phyloP scores from a whole-genome alignment of 176 grass and related monocot genomes.

The bread wheat (Triticum aestivum) region DNA sequence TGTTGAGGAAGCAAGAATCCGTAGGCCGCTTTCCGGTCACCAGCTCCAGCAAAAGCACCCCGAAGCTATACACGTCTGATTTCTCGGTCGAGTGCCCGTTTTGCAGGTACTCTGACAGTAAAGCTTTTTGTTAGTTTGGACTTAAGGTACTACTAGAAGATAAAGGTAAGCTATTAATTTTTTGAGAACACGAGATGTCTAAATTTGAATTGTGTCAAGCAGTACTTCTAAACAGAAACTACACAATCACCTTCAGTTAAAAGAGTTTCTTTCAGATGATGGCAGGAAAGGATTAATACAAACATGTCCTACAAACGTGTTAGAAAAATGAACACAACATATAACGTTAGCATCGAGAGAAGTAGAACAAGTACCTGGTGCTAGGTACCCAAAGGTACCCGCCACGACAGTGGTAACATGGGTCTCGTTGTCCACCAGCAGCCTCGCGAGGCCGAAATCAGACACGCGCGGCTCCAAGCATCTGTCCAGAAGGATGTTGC shows the following conservation, averaged over 20 bases:
- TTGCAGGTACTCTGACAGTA: constrained; percentile 78
- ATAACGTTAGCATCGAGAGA: too few relatives aligned
- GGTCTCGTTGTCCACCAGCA: constrained; percentile 67
- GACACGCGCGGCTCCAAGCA: constrained; percentile 83
- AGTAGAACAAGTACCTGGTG: constrained; percentile 56
- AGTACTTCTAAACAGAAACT: too few relatives aligned
- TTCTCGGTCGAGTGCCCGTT: constrained; percentile 84
- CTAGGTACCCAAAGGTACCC: constrained; percentile 85
- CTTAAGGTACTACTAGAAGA: too few relatives aligned
- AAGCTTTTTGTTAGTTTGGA: background rate
- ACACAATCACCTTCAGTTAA: too few relatives aligned
- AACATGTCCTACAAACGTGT: too few relatives aligned
- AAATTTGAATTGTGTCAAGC: too few relatives aligned
- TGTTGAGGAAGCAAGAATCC: constrained; percentile 74
- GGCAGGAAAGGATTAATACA: too few relatives aligned
- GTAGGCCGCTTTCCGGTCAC: constrained; percentile 93
- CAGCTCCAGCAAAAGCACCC: constrained; percentile 82
- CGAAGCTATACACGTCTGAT: constrained; percentile 91
- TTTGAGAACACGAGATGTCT: too few relatives aligned
- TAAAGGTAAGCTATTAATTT: too few relatives aligned
- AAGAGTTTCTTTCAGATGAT: too few relatives aligned
- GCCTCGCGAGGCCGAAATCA: constrained; percentile 85
- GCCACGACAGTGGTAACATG: constrained; percentile 91
- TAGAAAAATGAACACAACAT: too few relatives aligned
- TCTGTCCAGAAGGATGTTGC: constrained; percentile 91